Percentiles rank a stretch among this genome's conserved stretches.
phyloP scores from a whole-genome alignment of 1,139 yeast genomes.

The Candida sanyaensis region DNA sequence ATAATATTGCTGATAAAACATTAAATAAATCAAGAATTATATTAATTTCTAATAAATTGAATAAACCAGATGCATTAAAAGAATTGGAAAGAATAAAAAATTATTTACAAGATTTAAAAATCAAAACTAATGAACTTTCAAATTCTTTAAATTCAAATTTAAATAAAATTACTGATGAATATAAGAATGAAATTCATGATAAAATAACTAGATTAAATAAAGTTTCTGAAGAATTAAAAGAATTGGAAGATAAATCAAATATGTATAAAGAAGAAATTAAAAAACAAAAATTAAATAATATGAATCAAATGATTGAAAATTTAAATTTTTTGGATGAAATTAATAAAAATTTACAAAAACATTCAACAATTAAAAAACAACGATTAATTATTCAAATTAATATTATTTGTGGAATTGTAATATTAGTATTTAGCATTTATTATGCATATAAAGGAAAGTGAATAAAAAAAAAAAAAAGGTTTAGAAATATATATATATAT shows the following conservation, averaged over 20 bases:
- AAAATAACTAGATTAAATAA: conserved; percentile 32
- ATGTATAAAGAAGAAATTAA: conserved; percentile 25
- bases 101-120: conserved; percentile 13
- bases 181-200: conserved; percentile 28
- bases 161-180: conserved; percentile 20
- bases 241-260: conserved; percentile 30
- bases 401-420: conserved; percentile 18
- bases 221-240: conserved; percentile 26
- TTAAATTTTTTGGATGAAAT: conserved; percentile 36
- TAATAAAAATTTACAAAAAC: conserved; percentile 28
- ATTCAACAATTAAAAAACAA: conserved; percentile 25
- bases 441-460: conserved; percentile 8
- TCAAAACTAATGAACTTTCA: conserved; percentile 12
- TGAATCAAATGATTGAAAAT: conserved; percentile 29
- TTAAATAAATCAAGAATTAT: conserved; percentile 6
- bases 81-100: conserved; percentile 11
- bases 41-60: conserved; percentile 3
- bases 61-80: conserved; percentile 8
- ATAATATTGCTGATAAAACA: conserved; percentile 11
- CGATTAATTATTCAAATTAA: conserved; percentile 5
- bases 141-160: conserved; percentile 13
- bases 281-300: conserved; percentile 28
- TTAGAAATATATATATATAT: too few relatives aligned
- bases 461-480: neutral
- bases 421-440: conserved; percentile 25